Conservation (phyloP, 2,329 filamentous ascomycete species). For the Aspergillus puulaauensis region DNA sequence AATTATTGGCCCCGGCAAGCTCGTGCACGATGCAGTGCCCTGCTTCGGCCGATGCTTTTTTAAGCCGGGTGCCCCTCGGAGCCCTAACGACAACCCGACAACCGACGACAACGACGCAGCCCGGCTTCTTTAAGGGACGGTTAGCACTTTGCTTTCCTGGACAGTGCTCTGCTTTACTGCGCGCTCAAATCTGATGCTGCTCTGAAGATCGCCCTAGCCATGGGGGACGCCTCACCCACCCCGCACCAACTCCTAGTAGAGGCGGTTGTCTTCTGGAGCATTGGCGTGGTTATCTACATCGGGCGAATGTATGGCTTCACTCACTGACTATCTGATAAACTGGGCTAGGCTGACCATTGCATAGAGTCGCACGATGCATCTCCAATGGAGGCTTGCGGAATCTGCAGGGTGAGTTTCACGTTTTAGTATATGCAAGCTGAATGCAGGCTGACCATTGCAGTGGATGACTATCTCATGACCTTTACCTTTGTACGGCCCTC, state of each 20-base stretch:
- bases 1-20: background rate
- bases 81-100: too few relatives aligned
- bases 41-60: too few relatives aligned
- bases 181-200: background rate
- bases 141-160: too few relatives aligned
- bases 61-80: too few relatives aligned
- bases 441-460: background rate
- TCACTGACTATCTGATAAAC: too few relatives aligned
- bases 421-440: background rate
- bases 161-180: background rate
- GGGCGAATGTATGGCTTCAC: conserved; percentile 27
- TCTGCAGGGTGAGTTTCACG: background rate
- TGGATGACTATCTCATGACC: conserved; percentile 10
- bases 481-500: conserved; percentile 1
- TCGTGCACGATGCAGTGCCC: background rate
- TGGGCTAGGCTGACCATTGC: background rate
- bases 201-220: conserved; percentile 7
- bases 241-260: conserved; percentile 29
- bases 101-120: too few relatives aligned
- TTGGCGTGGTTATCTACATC: conserved; percentile 27
- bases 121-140: too few relatives aligned
- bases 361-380: conserved; percentile 1
- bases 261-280: conserved; percentile 31
- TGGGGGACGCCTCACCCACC: conserved; percentile 31
- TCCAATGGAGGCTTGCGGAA: conserved; percentile 1